Evolutionary conservation across 257 asterid species (phyloP).

Genomic region (Cruciata laevipes): DNA sequence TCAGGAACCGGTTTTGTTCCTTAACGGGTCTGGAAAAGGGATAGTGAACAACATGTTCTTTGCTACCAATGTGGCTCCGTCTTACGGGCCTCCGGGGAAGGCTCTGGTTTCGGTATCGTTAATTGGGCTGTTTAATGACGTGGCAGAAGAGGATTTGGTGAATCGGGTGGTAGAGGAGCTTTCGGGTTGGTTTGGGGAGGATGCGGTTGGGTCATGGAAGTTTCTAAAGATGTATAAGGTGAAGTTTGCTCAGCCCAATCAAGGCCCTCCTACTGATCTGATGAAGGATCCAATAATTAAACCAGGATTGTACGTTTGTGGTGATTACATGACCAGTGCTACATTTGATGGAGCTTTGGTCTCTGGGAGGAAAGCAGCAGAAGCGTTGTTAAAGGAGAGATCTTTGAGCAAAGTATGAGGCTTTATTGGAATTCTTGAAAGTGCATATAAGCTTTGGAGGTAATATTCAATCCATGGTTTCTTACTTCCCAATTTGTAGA

Average conservation of each 20-base stretch:
- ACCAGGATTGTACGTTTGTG: slow-evolving; percentile 71
- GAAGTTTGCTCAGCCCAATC: slow-evolving; percentile 81
- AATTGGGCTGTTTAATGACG: slow-evolving; percentile 47
- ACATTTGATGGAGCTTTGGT: slow-evolving; percentile 92
- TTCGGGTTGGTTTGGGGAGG: slow-evolving; percentile 67
- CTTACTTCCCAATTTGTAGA: neutral
- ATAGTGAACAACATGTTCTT: slow-evolving; percentile 91
- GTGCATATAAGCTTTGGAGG: slow-evolving; percentile 11
- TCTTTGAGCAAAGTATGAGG: slow-evolving; percentile 32
- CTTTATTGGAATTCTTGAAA: neutral
- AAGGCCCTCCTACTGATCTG: slow-evolving; percentile 76
- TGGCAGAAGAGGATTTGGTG: slow-evolving; percentile 54
- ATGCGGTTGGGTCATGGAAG: slow-evolving; percentile 51
- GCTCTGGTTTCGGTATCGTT: slow-evolving; percentile 72
- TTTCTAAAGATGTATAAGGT: slow-evolving; percentile 67
- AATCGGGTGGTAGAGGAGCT: slow-evolving; percentile 51
- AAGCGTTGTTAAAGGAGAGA: slow-evolving; percentile 67
- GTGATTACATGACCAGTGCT: slow-evolving; percentile 81
- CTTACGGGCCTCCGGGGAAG: slow-evolving; percentile 72
- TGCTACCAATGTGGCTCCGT: slow-evolving; percentile 70
- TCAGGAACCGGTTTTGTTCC: slow-evolving; percentile 58
- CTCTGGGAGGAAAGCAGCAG: slow-evolving; percentile 85
- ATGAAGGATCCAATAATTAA: slow-evolving; percentile 51
- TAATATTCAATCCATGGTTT: neutral
- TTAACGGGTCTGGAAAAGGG: slow-evolving; percentile 73